phyloP scores from a whole-genome alignment of 345 rosid genomes.

The Cardamine resedifolia region DNA sequence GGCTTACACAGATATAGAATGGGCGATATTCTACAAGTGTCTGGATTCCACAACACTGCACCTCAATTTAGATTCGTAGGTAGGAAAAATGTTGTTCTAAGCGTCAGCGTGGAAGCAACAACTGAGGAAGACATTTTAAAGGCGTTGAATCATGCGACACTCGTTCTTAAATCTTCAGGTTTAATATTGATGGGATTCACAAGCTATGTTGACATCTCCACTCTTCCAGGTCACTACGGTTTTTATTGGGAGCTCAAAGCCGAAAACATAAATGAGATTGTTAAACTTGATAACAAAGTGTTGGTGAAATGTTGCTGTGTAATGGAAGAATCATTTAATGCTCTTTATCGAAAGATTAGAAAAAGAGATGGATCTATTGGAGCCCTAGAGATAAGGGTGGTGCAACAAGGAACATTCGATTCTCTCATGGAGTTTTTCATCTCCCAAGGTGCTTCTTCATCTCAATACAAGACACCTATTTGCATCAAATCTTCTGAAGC shows the following conservation, averaged over 20 bases:
- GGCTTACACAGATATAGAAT: slow-evolving; percentile 51
- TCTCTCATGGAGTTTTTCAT: slow-evolving; percentile 67
- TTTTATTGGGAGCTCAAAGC: slow-evolving; percentile 60
- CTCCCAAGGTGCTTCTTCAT: slow-evolving; percentile 55
- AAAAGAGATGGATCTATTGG: slow-evolving; percentile 50
- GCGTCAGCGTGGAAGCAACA: too few relatives aligned
- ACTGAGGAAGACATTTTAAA: too few relatives aligned
- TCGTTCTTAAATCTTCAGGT: slow-evolving; percentile 42
- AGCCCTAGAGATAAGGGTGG: slow-evolving; percentile 64
- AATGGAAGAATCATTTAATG: slow-evolving; percentile 56
- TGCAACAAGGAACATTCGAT: slow-evolving; percentile 57
- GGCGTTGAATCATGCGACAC: slow-evolving; percentile 47
- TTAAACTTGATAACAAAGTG: slow-evolving; percentile 37
- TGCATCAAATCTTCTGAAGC: slow-evolving; percentile 54
- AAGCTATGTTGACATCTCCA: slow-evolving; percentile 46
- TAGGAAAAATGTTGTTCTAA: too few relatives aligned
- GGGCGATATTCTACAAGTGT: too few relatives aligned
- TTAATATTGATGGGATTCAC: slow-evolving; percentile 49
- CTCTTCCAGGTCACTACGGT: slow-evolving; percentile 66
- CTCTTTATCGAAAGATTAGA: slow-evolving; percentile 52
- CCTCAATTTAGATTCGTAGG: too few relatives aligned
- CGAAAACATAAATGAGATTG: slow-evolving; percentile 23
- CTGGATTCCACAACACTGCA: too few relatives aligned
- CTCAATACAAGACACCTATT: slow-evolving; percentile 72
- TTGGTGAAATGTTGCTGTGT: slow-evolving; percentile 60